Base-by-base conservation (phyloP, 495 filamentous ascomycete genomes). In the Penicillium dipodomyicola region DNA sequence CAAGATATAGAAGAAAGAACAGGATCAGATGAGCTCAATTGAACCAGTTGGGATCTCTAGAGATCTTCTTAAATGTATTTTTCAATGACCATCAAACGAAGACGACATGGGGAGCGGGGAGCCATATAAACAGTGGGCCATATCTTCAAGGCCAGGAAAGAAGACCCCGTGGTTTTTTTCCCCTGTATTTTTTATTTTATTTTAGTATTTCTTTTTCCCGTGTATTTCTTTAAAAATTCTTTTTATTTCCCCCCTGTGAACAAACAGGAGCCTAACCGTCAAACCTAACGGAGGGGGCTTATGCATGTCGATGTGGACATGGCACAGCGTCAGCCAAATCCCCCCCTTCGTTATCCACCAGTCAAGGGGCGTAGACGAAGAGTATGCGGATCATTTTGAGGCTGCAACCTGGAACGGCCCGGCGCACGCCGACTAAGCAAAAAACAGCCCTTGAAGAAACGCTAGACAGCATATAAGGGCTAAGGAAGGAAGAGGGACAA, bases 361-460 rank as follows among this genome's bases (percentile, higher is more conserved):
- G 65, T 73, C 57, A 69, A 69, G 65, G 63, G 66, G 47, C 59
- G 63, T 60, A 56, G 64, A 65, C 27, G 37, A 67, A 66, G 63
- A 68, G 71, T 60, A 69, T 77, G 76, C 76, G 74, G 73, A 77
- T 77, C 74, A 77, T 76, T 67, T 64, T 72, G 74, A 77, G 76
- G 73, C 76, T 79, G 76, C 76, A 77, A 75, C 70, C 73, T 73
- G 76, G 76, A 72, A 75, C 76, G 76, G 76, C 65, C 76, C 76
- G 76, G 68, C 72, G 76, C 74, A 78, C 74, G 71, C 65, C 70
- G 69, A 72, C 67, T 69, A 64, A 68, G 50, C 50, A 52, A 43
- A 70, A 65, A 65, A 65, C 61, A 65, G 64, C 63, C 67, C 65
- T 71, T 73, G 70, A 72, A 72, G 72, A 72, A 72, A 75, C 68